These are phyloP conservation scores for Chytriomyces confervae DNA, from an alignment of 192 early-diverging fungal genomes.

Conservation along the genomic window DNA sequence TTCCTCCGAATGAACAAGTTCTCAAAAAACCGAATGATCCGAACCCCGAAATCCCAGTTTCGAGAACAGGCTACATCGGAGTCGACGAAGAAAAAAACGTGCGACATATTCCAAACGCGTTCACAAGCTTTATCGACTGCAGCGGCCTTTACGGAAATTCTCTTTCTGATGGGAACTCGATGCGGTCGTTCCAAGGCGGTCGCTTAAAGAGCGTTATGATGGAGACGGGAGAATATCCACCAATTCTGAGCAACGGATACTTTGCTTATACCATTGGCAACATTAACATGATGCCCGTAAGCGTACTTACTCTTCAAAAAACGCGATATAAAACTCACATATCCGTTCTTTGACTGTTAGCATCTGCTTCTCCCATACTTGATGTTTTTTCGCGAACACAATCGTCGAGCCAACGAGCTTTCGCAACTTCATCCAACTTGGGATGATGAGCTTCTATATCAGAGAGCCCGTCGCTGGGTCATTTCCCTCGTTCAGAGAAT, in stretches of 20 bases:
- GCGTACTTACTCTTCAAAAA: background rate
- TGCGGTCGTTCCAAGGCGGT: conserved; percentile 3
- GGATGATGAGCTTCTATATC: conserved; percentile 41
- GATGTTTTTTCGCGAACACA: conserved; percentile 44
- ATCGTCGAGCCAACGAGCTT: conserved; percentile 41
- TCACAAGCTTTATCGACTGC: conserved; percentile 15
- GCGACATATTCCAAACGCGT: background rate
- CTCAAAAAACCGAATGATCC: conserved; percentile 10
- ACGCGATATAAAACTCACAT: background rate
- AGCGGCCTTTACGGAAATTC: conserved; percentile 18
- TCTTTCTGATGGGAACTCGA: background rate
- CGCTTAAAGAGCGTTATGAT: background rate
- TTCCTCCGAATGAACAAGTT: conserved; percentile 30
- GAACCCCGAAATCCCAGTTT: background rate
- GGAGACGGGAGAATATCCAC: conserved; percentile 14
- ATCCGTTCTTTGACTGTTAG: background rate
- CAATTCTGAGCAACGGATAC: background rate
- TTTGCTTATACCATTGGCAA: background rate
- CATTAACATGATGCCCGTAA: conserved; percentile 19
- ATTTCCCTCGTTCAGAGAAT: conserved; percentile 52
- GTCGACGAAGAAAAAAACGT: background rate
- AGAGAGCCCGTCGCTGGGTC: conserved; percentile 49
- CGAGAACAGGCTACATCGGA: background rate
- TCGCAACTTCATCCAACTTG: conserved; percentile 29
- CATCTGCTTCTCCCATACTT: background rate